A percentile compares a stretch with the other conserved stretches of the same genome.
Evolutionary conservation across 1,284 basidiomycete genomes (phyloP).

Genomic region (Pascua guehoae): DNA sequence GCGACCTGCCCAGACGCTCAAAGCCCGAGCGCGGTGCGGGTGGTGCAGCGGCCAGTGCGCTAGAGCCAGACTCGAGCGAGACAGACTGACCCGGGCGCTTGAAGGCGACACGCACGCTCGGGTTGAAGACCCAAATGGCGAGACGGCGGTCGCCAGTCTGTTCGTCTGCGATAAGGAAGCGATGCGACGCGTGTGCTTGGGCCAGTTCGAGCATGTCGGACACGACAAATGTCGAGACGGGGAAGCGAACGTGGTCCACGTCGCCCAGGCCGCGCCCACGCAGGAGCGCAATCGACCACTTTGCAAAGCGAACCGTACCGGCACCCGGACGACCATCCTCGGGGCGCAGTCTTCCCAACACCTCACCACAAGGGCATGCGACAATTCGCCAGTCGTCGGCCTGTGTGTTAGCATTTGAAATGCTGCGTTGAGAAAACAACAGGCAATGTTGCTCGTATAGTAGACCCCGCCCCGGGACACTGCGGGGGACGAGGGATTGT

Average conservation of each 20-base stretch:
- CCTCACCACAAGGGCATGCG: slow-evolving; percentile 71
- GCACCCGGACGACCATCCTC: slow-evolving; percentile 41
- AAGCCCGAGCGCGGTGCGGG: too few relatives aligned
- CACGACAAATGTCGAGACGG: slow-evolving; percentile 75
- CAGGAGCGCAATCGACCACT: slow-evolving; percentile 73
- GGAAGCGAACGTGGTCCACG: slow-evolving; percentile 56
- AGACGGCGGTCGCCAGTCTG: slow-evolving; percentile 71
- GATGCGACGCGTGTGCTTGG: slow-evolving; percentile 81
- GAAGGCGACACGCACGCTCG: slow-evolving; percentile 71
- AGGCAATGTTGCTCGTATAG: slow-evolving; percentile 64
- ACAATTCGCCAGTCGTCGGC: slow-evolving; percentile 62
- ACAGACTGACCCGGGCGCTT: slow-evolving; percentile 7
- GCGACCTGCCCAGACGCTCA: too few relatives aligned
- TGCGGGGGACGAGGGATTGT: slow-evolving; percentile 68
- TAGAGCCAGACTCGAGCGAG: too few relatives aligned
- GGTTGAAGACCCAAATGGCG: slow-evolving; percentile 90
- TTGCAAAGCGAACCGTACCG: slow-evolving; percentile 58
- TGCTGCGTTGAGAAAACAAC: slow-evolving; percentile 3
- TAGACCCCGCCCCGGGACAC: slow-evolving; percentile 71
- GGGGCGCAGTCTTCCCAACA: slow-evolving; percentile 62
- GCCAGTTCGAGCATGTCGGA: slow-evolving; percentile 83
- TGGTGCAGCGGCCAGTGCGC: too few relatives aligned
- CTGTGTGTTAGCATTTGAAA: slow-evolving; percentile 31
- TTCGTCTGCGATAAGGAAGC: slow-evolving; percentile 78
- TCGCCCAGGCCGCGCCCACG: slow-evolving; percentile 56